Percentiles rank a stretch among this genome's conserved stretches.
These are phyloP conservation scores for Leccinum rimulosum DNA, from an alignment of 768 basidiomycete genomes.

Conservation along the genomic window DNA sequence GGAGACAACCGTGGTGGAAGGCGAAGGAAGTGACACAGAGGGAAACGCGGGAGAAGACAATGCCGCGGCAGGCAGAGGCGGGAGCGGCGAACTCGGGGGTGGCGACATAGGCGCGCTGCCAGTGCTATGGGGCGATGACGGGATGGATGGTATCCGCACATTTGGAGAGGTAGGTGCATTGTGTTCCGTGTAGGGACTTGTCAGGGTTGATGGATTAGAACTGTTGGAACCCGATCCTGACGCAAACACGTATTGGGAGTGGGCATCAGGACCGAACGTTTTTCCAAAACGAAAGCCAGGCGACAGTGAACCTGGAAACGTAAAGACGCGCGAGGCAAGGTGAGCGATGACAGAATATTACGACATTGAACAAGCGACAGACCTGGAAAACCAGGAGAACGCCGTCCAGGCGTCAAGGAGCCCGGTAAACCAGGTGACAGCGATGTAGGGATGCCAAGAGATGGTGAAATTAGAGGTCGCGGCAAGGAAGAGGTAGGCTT, in stretches of 20 bases:
- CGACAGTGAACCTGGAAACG: slow-evolving; percentile 15
- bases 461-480: neutral
- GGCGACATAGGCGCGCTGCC: slow-evolving; percentile 19
- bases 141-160: slow-evolving; percentile 7
- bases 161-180: slow-evolving; percentile 1
- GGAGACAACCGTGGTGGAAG: neutral
- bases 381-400: slow-evolving; percentile 27
- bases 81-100: slow-evolving; percentile 22
- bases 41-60: slow-evolving; percentile 17
- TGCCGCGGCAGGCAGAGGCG: slow-evolving; percentile 17
- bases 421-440: slow-evolving; percentile 19
- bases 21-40: neutral
- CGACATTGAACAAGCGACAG: slow-evolving; percentile 10
- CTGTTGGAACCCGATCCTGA: slow-evolving; percentile 10
- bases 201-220: slow-evolving; percentile 3
- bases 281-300: slow-evolving; percentile 21
- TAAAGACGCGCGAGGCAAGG: neutral
- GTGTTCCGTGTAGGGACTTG: neutral
- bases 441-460: slow-evolving; percentile 15
- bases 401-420: slow-evolving; percentile 19
- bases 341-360: slow-evolving; percentile 9
- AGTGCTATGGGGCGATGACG: slow-evolving; percentile 1
- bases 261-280: neutral
- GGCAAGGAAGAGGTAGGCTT: slow-evolving; percentile 9
- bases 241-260: slow-evolving; percentile 21